phyloP scores from a whole-genome alignment of 2,329 filamentous ascomycete genomes.

The Ophiosphaerella korrae region DNA sequence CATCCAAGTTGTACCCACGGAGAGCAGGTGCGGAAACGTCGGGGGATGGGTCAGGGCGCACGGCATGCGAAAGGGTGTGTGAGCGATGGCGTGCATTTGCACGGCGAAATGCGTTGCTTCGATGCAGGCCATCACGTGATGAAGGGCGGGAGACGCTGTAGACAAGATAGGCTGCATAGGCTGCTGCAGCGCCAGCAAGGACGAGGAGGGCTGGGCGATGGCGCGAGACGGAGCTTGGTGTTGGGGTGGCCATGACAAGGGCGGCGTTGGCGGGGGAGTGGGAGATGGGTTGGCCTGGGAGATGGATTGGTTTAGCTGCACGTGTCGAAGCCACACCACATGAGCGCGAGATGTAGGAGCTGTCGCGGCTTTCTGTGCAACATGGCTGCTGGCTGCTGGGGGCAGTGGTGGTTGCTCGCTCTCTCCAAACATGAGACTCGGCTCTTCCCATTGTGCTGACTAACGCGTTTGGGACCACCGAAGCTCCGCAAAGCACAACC shows the following conservation, averaged over 20 bases:
- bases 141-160: constrained; percentile 52
- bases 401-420: too few relatives aligned
- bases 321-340: too few relatives aligned
- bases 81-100: constrained; percentile 43
- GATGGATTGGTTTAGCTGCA: too few relatives aligned
- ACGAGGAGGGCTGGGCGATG: constrained; percentile 59
- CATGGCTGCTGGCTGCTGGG: constrained; percentile 3
- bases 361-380: constrained; percentile 14
- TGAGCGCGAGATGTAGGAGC: constrained; percentile 2
- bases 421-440: too few relatives aligned
- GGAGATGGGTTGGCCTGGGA: too few relatives aligned
- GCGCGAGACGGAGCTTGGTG: constrained; percentile 42
- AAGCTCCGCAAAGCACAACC: not conserved
- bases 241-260: constrained; percentile 37
- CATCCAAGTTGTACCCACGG: constrained; percentile 35
- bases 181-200: constrained; percentile 61
- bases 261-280: too few relatives aligned
- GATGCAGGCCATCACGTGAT: constrained; percentile 54
- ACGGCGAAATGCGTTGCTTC: constrained; percentile 71
- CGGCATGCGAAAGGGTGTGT: constrained; percentile 11
- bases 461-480: not conserved
- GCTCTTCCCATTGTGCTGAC: not conserved
- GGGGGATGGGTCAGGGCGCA: too few relatives aligned
- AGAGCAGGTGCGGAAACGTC: constrained; percentile 19
- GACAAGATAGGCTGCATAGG: constrained; percentile 64